Evolutionary conservation across 2,329 filamentous ascomycete genomes (phyloP).

Genomic region (Ceratocystis cacaofunesta): DNA sequence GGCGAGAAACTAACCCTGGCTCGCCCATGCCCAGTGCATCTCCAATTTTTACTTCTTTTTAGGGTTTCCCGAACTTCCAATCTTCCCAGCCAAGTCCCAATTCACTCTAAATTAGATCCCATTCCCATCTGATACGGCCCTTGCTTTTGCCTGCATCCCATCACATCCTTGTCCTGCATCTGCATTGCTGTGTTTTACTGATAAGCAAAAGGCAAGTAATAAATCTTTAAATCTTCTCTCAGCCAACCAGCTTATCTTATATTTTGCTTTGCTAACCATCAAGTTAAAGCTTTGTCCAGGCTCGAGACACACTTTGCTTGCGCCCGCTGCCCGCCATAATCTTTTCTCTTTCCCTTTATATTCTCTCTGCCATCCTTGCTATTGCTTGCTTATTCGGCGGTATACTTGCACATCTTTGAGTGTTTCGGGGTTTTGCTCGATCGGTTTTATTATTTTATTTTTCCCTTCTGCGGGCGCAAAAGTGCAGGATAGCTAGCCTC

Average conservation of each 20-base stretch:
- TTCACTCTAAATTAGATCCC: no score
- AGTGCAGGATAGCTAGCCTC: not conserved
- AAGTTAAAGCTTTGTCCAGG: slow-evolving; percentile 6
- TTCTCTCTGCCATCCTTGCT: not conserved
- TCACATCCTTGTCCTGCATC: not conserved
- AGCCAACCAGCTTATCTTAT: slow-evolving; percentile 13
- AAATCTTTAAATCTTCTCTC: not conserved
- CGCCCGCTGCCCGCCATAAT: slow-evolving; percentile 5
- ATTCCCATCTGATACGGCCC: not conserved
- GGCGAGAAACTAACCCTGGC: no score
- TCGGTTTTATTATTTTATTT: not conserved
- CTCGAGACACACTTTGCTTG: not conserved
- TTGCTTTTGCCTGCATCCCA: not conserved
- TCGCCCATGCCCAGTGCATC: no score
- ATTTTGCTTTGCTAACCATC: slow-evolving; percentile 9
- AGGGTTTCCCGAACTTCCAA: no score
- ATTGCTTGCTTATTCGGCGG: not conserved
- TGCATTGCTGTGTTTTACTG: slow-evolving; percentile 3
- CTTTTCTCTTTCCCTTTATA: not conserved
- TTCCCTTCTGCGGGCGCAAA: slow-evolving; percentile 12
- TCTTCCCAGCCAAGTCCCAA: no score
- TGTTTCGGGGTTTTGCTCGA: not conserved
- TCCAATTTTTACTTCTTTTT: no score
- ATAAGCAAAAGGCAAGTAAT: slow-evolving; percentile 10
- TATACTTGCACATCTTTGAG: not conserved